Conservation (phyloP, 108 stramenopile genomes). For the Stephanodiscus triporus region DNA sequence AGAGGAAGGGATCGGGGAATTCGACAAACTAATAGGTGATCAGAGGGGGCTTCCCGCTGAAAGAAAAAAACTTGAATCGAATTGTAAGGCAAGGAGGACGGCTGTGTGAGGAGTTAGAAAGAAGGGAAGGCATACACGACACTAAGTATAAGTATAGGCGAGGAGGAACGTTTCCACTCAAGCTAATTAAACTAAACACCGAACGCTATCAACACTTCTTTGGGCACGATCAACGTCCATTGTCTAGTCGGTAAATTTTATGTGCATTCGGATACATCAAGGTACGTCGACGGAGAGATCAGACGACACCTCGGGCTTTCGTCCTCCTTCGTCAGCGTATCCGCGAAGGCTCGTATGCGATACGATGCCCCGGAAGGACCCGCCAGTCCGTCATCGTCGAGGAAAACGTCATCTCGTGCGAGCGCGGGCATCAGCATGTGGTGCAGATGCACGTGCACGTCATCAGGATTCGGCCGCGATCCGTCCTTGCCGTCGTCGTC, state of each 20-base stretch:
- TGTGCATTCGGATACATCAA: neutral
- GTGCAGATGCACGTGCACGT: conserved; percentile 48
- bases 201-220: too few species aligned
- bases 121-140: too few species aligned
- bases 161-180: too few species aligned
- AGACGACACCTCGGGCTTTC: neutral
- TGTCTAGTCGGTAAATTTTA: too few species aligned
- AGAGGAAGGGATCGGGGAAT: neutral
- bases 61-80: too few species aligned
- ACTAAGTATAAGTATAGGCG: too few species aligned
- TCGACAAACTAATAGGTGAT: too few species aligned
- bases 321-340: conserved; percentile 6
- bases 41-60: too few species aligned
- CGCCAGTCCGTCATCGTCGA: conserved; percentile 26
- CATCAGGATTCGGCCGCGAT: conserved; percentile 33
- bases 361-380: conserved; percentile 23
- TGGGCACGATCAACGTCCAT: too few species aligned
- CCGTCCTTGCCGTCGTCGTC: conserved; percentile 8
- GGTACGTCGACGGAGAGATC: neutral
- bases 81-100: too few species aligned
- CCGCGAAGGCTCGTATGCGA: neutral
- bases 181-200: too few species aligned
- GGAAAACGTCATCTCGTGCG: neutral
- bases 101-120: too few species aligned
- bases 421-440: conserved; percentile 13